Evolutionary conservation across 2,329 filamentous ascomycete genomes (phyloP), one percentile per base, ranked within the genome.

Genomic region (Neofusicoccum parvum): DNA sequence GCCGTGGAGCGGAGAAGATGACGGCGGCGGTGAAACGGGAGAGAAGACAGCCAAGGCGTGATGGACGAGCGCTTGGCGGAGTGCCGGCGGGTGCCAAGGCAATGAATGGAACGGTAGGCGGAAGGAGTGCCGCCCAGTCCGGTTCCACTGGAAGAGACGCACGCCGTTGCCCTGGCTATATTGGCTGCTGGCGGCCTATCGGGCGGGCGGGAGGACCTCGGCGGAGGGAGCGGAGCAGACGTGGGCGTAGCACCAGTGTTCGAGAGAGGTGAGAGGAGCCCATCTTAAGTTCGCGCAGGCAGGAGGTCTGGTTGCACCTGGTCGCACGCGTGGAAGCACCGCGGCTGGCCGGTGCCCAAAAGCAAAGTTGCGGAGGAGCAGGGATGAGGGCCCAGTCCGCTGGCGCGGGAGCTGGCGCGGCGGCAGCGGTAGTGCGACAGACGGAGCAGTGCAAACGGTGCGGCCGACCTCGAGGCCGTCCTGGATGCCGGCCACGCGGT

Each of bases 381-480:
- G 56, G 56, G 56, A 60, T 60, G 41, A 3, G 32, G 43, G 54
- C 56, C 56, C 56, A 60, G 56, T 45, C 56, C 56, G 56, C 14
- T 20, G 56, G 56, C 56, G 56, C 56, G 56, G 56, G 56, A 60
- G 56, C 56, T 60, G 43, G 56, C 56, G 56, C 56, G 32, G 45
- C 56, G 56, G 56, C 56, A 37, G 43, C 56, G 43, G 54, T 37
- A 60, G 56, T 48, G 32, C 43, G 41, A 36, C 43, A 37, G 56
- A 17, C 23, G 43, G 41, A 60, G 56, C 56, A 32, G 41, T 48
- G 15, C n/a, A 34, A 41, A 39, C 51, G 51, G 41, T 54, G 51
- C n/a, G 51, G 34, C 14, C 51, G 34, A 3, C 14, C 4, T 12
- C 37, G n/a, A 15, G 17, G 17, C 10, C 20, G 20, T 41, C 36